phyloP scores from a whole-genome alignment of 192 early-diverging fungal species.

The Coemansia reversa region DNA sequence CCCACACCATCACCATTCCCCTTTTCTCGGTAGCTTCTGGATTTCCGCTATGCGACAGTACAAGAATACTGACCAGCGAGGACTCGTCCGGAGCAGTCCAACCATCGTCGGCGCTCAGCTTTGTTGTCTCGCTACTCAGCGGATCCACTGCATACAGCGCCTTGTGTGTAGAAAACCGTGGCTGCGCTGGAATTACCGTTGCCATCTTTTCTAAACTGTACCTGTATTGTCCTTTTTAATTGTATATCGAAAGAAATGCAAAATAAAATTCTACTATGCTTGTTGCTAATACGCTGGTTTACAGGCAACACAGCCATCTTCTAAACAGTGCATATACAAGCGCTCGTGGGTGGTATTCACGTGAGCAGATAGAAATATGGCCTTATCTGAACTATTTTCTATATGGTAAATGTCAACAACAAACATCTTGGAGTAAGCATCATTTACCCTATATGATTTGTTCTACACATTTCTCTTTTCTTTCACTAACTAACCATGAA shows the following conservation, averaged over 20 bases:
- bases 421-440: too few relatives aligned
- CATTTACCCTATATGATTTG: too few relatives aligned
- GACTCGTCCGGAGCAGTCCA: constrained; percentile 19
- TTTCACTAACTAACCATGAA: too few relatives aligned
- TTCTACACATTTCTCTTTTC: too few relatives aligned
- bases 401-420: too few relatives aligned
- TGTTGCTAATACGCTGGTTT: not conserved
- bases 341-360: constrained; percentile 9
- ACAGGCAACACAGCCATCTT: too few relatives aligned
- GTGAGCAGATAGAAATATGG: constrained; percentile 4
- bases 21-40: not conserved
- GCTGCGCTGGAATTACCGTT: constrained; percentile 26
- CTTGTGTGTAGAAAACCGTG: constrained; percentile 34
- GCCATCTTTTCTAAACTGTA: constrained; percentile 1
- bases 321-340: too few relatives aligned
- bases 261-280: too few relatives aligned
- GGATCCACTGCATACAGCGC: constrained; percentile 36
- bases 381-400: too few relatives aligned
- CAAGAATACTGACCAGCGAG: constrained; percentile 33
- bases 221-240: not conserved
- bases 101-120: not conserved
- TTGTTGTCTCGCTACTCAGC: constrained; percentile 10
- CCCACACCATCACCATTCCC: constrained; percentile 53
- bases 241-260: too few relatives aligned
- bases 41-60: constrained; percentile 23